A percentile compares a stretch with the other conserved stretches of the same genome.
These are phyloP conservation scores for Strigomonas oncopelti DNA, from an alignment of 208 protist species.

Conservation along the genomic window DNA sequence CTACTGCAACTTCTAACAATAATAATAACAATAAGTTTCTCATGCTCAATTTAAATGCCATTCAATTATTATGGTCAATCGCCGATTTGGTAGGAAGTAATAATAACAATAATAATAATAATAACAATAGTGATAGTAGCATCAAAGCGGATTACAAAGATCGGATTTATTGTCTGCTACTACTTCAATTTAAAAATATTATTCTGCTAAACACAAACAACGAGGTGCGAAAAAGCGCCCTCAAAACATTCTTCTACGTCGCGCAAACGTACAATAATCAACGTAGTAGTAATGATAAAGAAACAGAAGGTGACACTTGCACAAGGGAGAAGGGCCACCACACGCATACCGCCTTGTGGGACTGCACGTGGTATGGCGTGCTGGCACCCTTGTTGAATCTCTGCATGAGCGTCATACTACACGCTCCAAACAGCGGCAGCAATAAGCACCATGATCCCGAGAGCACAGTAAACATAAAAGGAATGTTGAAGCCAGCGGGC, in stretches of 20 bases:
- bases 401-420: too few species aligned
- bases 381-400: too few species aligned
- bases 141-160: conserved; percentile 8
- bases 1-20: neutral
- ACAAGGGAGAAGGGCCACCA: too few species aligned
- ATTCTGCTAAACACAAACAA: too few species aligned
- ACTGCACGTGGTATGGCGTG: too few species aligned
- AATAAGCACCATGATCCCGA: too few species aligned
- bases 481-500: too few species aligned
- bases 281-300: neutral
- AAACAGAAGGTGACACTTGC: too few species aligned
- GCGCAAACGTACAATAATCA: neutral
- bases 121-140: neutral
- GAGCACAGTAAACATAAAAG: too few species aligned
- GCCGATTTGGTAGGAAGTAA: conserved; percentile 48
- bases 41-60: conserved; percentile 68
- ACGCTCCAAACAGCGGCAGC: too few species aligned
- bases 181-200: conserved; percentile 23
- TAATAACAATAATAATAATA: neutral
- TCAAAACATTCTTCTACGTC: neutral
- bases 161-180: conserved; percentile 34
- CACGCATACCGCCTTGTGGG: too few species aligned
- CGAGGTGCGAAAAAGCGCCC: too few species aligned
- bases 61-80: conserved; percentile 84
- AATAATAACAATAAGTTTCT: neutral